These are phyloP conservation scores for Trametes cinnabarina DNA, from an alignment of 768 basidiomycete genomes.

Conservation along the genomic window DNA sequence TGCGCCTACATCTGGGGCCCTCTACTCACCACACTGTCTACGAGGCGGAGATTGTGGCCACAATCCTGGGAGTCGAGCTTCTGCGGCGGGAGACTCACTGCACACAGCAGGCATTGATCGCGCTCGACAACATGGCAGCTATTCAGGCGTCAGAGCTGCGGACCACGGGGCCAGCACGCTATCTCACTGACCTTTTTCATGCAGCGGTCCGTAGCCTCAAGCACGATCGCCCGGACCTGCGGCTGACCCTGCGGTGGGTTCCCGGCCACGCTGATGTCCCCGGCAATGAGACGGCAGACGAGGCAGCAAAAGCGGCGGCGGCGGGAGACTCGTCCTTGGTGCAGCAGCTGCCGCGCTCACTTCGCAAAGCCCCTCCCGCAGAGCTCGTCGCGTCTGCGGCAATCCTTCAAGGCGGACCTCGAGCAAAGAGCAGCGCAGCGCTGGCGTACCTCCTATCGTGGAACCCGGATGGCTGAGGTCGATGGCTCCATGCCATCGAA, in stretches of 20 bases:
- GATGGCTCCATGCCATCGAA: background rate
- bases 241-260: slow-evolving; percentile 13
- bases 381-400: background rate
- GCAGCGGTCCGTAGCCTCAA: background rate
- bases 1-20: slow-evolving; percentile 25
- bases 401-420: background rate
- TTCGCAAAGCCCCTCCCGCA: slow-evolving; percentile 11
- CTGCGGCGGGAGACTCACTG: slow-evolving; percentile 12
- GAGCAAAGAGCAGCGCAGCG: background rate
- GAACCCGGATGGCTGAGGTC: background rate
- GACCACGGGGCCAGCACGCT: background rate
- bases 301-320: slow-evolving; percentile 17
- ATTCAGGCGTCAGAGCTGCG: background rate
- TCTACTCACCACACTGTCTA: slow-evolving; percentile 28
- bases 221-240: background rate
- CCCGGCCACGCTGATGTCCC: slow-evolving; percentile 12
- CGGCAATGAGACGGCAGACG: slow-evolving; percentile 17
- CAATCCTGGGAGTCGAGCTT: slow-evolving; percentile 27
- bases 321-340: background rate
- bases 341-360: background rate
- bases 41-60: slow-evolving; percentile 32
- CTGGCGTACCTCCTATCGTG: slow-evolving; percentile 1
- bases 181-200: slow-evolving; percentile 12
- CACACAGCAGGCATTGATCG: background rate
- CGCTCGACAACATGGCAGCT: slow-evolving; percentile 10